Base-by-base conservation (phyloP, 164 flowering plant species). In the Aristolochia contorta region DNA sequence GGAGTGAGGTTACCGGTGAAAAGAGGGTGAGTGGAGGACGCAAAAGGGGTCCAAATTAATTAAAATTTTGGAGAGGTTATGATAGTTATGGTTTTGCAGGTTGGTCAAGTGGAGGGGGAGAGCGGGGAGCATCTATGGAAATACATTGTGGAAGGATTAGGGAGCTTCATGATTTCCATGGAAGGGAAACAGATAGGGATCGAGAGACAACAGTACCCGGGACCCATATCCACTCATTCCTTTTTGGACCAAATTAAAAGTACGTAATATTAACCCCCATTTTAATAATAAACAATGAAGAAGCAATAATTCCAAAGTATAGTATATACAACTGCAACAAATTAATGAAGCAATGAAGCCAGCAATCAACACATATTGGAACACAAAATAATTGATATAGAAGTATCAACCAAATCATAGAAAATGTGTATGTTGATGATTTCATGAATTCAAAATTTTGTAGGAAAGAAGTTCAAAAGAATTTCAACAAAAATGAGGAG, bases 101-200 rank as follows among this genome's bases (percentile, higher is more conserved):
- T 58, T 56, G 66, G 59, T 54, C 32, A 27, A 54, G 57, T 54
- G 57, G 65, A 66, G 63, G 53, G 59, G 63, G 53, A n/a, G n/a
- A n/a, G n/a, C n/a, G 56, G 56, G 27, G 51, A 57, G 58, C 48
- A 46, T 52, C 9, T 59, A 64, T 70, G 66, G 69, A 71, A 61
- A 67, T 47, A 67, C 48, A 69, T 70, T 65, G 64, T 70, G 64
- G 66, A 64, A 64, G 61, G 61, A 70, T 66, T 60, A 63, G 56
- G 23, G 24, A 56, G 59, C 16, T 43, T 47, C 52, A 25, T 63
- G 13, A 41, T 55, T 63, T 54, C 30, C 15, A 2, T 37, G 65
- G 8, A 47, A 32, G 30, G 56, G 48, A n/a, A 16, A 60, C 21
- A 32, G 58, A 56, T 18, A 43, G 63, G 15, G 45, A 61, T 48